Base-by-base conservation (phyloP, 2,329 filamentous ascomycete species). In the Cladophialophora exuberans region DNA sequence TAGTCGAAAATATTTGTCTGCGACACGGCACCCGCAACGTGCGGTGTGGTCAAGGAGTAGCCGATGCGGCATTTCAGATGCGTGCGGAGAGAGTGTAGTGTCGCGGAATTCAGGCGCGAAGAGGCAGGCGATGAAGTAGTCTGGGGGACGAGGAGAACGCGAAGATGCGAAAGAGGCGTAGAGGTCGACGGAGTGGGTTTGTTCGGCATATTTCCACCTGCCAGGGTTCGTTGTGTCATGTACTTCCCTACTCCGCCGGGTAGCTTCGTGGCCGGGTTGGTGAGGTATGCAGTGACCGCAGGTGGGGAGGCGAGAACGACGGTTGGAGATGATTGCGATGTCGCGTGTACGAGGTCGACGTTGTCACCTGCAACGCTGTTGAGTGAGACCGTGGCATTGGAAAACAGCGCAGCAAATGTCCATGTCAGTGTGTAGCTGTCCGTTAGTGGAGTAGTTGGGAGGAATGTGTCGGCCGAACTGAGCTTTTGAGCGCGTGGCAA, bases 1-100 rank as follows among this genome's bases (percentile, higher is more conserved):
- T 97, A 97, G 69, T 97, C 93, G 67, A 89, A 95, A 33, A 92
- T 80, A 58, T 89, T 86, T 6, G 89, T 96, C 74, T 97, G 93
- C 1, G 87, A 79, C n/a, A 96, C 83, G 1, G 92, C 87, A 31
- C 94, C 94, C 2, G 92, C 93, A n/a, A 97, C 89, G 57, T 84
- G 83, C 20, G 90, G 78, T 1, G 88, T 85, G 15, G 90, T 88
- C 51, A 99, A 79, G 2, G 91, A 92, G 70, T 97, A 96, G 46
- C 95, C 79, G 53, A 97, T 79, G 47, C 90, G 84, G 1, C 90
- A 87, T 23, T 87, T 83, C 1, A 88, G 89, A 70, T 91, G 89
- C 48, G 95, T 81, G 41, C 92, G 85, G 54, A 97, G 74, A 66
- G 97, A 90, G 0, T 88, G 90, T 35, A 97, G 78, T 46, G 86